Evolutionary conservation across 73 alveolate species (phyloP), one percentile per base, ranked within the genome.

Genomic region (Paramecium sonneborni): DNA sequence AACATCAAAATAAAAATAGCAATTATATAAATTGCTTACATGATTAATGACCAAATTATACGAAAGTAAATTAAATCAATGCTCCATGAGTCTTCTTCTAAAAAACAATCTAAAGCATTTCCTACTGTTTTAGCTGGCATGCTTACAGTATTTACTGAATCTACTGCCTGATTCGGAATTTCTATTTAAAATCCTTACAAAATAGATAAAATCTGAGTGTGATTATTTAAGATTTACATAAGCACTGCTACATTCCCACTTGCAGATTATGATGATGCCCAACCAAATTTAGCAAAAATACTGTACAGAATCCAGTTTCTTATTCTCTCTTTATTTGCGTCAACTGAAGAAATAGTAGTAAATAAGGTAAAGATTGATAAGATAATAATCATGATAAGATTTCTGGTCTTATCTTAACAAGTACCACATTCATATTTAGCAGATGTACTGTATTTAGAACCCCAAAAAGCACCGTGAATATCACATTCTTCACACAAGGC

Each of bases 401-500:
- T 88, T 38, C 62, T 62, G 1, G 94, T 69, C 3, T 32, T 69
- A 21, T 88, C 85, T 21, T 62, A 44, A 41, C 94, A 88, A 32
- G 70, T 28, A 38, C 94, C 94, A 39, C 94, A 88, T 23, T 69
- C 44, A 44, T 68, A 88, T 15, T 38, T 56, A 1, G 90, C 76
- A 21, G 90, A 39, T 5, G 21, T 56, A 11, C 91, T 32, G n/a
- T 69, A 88, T 21, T 43, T 23, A 15, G 21, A 3, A 68, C 55
- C 94, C 94, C 94, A 88, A 38, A 30, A 56, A 5, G 70, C 43
- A 0, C 85, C 74, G 28, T 88, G 55, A 24, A 88, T 68, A 70
- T 88, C 94, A 72, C 94, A 88, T 69, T 88, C 94, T 35, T 88
- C 94, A n/a, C 94, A 88, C 24, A 88, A 44, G 0, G 94, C 94